Base-by-base conservation (phyloP, 352 stramenopile genomes). In the Phytophthora pisi region DNA sequence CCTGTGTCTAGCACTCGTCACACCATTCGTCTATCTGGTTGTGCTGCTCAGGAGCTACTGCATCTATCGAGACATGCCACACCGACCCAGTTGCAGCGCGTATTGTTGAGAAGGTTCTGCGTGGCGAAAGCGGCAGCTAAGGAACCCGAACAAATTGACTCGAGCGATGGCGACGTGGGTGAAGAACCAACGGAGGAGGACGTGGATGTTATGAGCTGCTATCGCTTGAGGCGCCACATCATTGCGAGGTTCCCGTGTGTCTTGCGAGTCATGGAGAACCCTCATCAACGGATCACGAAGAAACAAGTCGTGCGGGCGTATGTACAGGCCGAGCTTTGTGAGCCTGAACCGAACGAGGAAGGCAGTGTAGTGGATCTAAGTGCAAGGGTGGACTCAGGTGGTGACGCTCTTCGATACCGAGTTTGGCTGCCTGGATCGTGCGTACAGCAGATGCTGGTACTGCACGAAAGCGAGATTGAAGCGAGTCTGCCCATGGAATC, bases 401-500 rank as follows among this genome's bases (percentile, higher is more conserved):
- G 31, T 8, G 28, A 70, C 20, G 28, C 38, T 30, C 60, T 86
- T 16, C 53, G 61, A 4, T 86, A 82, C 55, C 82, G 79, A 11
- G 26, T 92, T 6, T 83, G 58, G 42, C 28, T 89, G 2, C 82
- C 86, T 8, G 80, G 78, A 0, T 81, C 61, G 7, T 91, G 86
- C 42, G 70, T 74, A 11, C 73, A 92, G 52, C 81, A 92, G 53
- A 67, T 47, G 2, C 23, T 93, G 9, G 15, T 66, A 10, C 68
- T 90, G 7, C 51, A 70, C n/a, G 68, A 83, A 40, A 83, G 64
- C 5, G 72, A 92, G 36, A 61, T 93, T 9, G 85, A 92, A 49
- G 74, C 83, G 3, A 91, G 66, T 69, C 73, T 90, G 8, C 11
- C 54, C 0, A 26, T 58, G 5, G 36, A 63, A 46, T 53, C 57